phyloP scores from a whole-genome alignment of 2,329 filamentous ascomycete genomes.

The Colletotrichum tabaci region DNA sequence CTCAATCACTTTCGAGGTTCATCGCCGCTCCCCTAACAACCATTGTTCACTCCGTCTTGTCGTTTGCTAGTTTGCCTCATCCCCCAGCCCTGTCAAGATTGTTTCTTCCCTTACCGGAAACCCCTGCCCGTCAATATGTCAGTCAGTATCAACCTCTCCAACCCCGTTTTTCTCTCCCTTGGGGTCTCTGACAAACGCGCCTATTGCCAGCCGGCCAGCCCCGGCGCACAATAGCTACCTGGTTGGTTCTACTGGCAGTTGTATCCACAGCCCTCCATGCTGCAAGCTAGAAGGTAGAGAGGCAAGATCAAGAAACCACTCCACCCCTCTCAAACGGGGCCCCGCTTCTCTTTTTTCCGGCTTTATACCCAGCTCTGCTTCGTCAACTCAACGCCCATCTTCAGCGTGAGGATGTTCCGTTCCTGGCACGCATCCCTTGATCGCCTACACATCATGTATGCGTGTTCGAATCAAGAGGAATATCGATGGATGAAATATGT shows the following conservation, averaged over 20 bases:
- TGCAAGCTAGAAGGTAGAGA: neutral
- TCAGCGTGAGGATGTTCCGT: neutral
- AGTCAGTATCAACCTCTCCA: neutral
- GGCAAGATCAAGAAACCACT: neutral
- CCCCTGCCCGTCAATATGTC: neutral
- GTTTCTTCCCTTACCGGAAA: neutral
- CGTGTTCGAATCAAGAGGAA: neutral
- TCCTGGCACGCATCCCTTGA: neutral
- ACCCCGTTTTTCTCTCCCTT: neutral
- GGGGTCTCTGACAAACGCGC: no score
- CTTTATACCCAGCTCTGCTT: neutral
- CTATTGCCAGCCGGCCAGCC: no score
- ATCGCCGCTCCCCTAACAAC: neutral
- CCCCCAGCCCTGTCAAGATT: conserved; percentile 14
- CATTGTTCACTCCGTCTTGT: neutral
- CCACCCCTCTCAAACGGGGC: neutral
- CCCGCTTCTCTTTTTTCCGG: neutral
- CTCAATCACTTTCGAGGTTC: neutral
- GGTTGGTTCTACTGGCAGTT: no score
- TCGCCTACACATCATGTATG: conserved; percentile 1
- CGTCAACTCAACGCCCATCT: neutral
- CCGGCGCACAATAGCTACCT: no score
- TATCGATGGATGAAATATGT: neutral
- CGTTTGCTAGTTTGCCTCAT: neutral
- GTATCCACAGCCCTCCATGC: neutral